Base-by-base conservation (phyloP, 768 basidiomycete species). In the Hydnum rufescens region DNA sequence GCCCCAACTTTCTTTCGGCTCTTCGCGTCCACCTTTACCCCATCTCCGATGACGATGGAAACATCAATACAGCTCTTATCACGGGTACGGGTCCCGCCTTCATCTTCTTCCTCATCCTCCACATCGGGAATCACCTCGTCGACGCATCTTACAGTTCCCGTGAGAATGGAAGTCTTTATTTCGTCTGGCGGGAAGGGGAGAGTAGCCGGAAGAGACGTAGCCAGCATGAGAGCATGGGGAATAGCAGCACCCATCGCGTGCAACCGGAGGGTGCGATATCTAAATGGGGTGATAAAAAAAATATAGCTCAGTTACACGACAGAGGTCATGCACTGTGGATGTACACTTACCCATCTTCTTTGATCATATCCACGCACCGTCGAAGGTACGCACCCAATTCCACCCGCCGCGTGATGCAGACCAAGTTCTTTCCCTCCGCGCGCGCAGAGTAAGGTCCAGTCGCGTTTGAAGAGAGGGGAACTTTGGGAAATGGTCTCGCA, bases 241-340 rank as follows among this genome's bases (percentile, higher is more conserved):
- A 92, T 89, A 1, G 89, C 86, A 3, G 88, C 88, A 25, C 86
- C 88, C 77, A 90, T 81, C 4, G 84, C 88, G 54, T 74, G 76
- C 42, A 92, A 64, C 62, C 78, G 75, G 30, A 92, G 64, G 3
- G 74, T 77, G 57, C 80, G 80, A 60, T 83, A 79, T 32, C 83
- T 86, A 58, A 3, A 13, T 13, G 36, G 22, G 36, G 46, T 13
- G 13, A 48, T 25, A 13, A 25, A 19, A 25, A 13, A 23, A 13
- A 48, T 23, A n/a, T 13, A 13, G 22, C 36, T 39, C 13, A 13
- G 22, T 22, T 39, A 22, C 36, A 39, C 22, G 6, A 19, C 49
- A 39, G 22, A 22, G 13, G 36, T n/a, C n/a, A n/a, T n/a, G n/a
- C n/a, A n/a, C n/a, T n/a, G n/a, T n/a, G n/a, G n/a, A 42, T 18